Evolutionary conservation across 2,329 filamentous ascomycete genomes (phyloP).

Genomic region (Sphaerulina populicola): DNA sequence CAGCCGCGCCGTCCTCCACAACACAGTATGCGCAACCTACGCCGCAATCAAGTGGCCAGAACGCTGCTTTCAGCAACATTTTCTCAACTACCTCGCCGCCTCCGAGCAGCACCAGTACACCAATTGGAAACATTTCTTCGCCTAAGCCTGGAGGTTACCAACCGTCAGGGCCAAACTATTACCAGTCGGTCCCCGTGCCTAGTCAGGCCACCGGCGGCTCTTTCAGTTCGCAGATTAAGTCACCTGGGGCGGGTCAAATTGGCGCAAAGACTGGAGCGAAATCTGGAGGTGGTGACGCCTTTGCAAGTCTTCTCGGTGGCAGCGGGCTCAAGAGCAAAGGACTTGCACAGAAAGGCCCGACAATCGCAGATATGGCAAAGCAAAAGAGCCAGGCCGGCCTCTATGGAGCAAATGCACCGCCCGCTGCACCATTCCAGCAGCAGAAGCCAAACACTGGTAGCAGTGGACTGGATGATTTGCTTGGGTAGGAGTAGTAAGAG

Average conservation of each 20-base stretch:
- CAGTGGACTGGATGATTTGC: conserved; percentile 37
- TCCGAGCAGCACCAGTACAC: conserved; percentile 45
- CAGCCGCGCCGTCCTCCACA: conserved; percentile 43
- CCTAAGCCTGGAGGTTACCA: conserved; percentile 60
- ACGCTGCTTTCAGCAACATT: conserved; percentile 70
- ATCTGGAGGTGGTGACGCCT: conserved; percentile 65
- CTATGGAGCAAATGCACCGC: conserved; percentile 63
- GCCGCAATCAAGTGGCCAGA: conserved; percentile 74
- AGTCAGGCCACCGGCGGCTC: conserved; percentile 33
- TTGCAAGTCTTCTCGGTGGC: conserved; percentile 71
- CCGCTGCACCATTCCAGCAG: conserved; percentile 10
- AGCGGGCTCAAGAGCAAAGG: conserved; percentile 46
- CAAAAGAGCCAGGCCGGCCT: conserved; percentile 92
- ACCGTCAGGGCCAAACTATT: conserved; percentile 83
- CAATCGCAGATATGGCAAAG: conserved; percentile 91
- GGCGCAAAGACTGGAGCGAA: conserved; percentile 35
- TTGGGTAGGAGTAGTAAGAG: conserved; percentile 29
- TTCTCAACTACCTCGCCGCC: conserved; percentile 75
- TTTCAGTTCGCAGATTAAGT: conserved; percentile 36
- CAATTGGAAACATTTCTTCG: conserved; percentile 33
- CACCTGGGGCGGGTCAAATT: conserved; percentile 32
- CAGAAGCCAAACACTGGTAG: conserved; percentile 28
- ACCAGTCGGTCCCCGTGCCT: conserved; percentile 60
- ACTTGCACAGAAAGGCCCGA: conserved; percentile 59
- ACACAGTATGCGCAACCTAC: conserved; percentile 74